Evolutionary conservation across 352 stramenopile genomes (phyloP).

Genomic region (Pythium sp.): DNA sequence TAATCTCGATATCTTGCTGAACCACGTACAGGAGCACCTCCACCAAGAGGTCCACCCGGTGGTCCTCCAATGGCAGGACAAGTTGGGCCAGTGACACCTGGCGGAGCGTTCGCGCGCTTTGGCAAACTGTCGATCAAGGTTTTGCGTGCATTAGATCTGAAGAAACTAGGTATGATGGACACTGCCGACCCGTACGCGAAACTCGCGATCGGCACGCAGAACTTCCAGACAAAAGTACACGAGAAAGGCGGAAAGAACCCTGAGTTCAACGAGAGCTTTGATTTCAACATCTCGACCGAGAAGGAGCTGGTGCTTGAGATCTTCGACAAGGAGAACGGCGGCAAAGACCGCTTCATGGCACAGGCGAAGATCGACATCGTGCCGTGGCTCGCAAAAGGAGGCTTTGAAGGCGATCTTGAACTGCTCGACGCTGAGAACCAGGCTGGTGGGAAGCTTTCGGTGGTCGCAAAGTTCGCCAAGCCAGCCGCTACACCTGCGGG

Average conservation of each 20-base stretch:
- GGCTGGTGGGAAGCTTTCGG: conserved; percentile 80
- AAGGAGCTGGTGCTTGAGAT: conserved; percentile 93
- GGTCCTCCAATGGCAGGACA: conserved; percentile 17
- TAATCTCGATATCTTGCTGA: not conserved
- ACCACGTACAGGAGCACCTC: conserved; percentile 11
- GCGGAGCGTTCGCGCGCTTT: conserved; percentile 79
- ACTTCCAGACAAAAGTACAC: conserved; percentile 77
- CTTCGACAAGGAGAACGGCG: conserved; percentile 88
- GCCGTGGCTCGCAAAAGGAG: conserved; percentile 90
- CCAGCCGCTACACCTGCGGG: conserved; percentile 37
- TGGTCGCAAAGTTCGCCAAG: conserved; percentile 87
- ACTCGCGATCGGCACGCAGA: conserved; percentile 87
- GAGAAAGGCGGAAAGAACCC: conserved; percentile 91
- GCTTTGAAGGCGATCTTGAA: conserved; percentile 91
- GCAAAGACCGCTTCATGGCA: conserved; percentile 93
- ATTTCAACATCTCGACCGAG: conserved; percentile 94
- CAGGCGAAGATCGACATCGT: conserved; percentile 89
- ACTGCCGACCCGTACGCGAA: conserved; percentile 93
- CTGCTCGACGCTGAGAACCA: conserved; percentile 81
- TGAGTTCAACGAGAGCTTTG: conserved; percentile 93
- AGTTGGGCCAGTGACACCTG: conserved; percentile 28
- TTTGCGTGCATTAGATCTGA: conserved; percentile 89
- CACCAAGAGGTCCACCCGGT: conserved; percentile 18
- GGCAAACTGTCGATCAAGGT: conserved; percentile 91
- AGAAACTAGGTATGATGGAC: conserved; percentile 91